phyloP scores from a whole-genome alignment of 768 basidiomycete species.

The Serendipita vermifera region DNA sequence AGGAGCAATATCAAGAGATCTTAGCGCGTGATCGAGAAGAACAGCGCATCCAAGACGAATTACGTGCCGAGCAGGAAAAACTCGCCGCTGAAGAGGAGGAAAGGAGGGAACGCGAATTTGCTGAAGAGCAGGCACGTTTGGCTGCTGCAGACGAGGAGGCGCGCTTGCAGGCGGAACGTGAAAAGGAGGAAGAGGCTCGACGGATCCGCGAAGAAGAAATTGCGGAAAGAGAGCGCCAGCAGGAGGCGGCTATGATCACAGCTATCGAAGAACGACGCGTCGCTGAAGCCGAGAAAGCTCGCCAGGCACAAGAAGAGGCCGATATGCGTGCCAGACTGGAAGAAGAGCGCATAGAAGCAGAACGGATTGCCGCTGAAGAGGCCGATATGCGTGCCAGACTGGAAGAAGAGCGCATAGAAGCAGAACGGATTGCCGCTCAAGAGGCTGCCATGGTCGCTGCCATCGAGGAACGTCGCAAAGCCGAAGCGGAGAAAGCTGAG shows the following conservation, averaged over 20 bases:
- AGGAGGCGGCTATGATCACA: not conserved
- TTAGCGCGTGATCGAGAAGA: too few relatives aligned
- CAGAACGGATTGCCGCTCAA: not conserved
- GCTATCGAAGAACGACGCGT: not conserved
- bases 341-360: not conserved
- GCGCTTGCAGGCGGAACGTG: not conserved
- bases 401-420: too few relatives aligned
- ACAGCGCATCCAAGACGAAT: too few relatives aligned
- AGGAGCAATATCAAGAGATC: not conserved
- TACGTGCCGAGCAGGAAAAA: not conserved
- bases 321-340: not conserved
- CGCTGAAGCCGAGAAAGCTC: too few relatives aligned
- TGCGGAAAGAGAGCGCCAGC: not conserved
- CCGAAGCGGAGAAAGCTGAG: constrained; percentile 6
- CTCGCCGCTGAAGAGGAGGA: not conserved
- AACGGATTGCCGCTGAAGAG: too few relatives aligned
- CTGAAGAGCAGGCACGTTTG: not conserved
- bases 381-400: not conserved
- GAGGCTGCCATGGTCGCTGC: constrained; percentile 9
- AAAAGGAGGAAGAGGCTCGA: not conserved
- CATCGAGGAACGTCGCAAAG: not conserved
- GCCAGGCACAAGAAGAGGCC: too few relatives aligned
- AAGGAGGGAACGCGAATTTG: not conserved
- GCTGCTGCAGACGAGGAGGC: constrained; percentile 2
- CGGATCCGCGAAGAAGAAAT: not conserved